Conservation (phyloP, 1,284 basidiomycete genomes). For the Ceratobasidium theobromae region DNA sequence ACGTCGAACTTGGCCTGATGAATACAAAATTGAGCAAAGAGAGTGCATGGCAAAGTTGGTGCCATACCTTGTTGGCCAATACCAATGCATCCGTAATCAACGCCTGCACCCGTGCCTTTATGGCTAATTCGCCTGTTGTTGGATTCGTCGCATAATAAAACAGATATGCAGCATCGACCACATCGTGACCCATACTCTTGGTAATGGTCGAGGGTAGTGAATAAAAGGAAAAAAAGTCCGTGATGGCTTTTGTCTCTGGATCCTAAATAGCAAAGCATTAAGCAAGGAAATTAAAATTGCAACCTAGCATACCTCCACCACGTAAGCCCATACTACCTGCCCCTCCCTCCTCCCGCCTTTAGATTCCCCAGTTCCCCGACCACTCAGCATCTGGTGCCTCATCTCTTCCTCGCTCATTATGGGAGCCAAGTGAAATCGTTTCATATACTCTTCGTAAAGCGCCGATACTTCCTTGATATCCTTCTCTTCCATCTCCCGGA, state of each 20-base stretch:
- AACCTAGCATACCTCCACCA: constrained; percentile 74
- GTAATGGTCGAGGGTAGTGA: constrained; percentile 92
- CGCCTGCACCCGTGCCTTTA: constrained; percentile 71
- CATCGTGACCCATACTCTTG: constrained; percentile 58
- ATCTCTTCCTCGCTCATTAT: constrained; percentile 80
- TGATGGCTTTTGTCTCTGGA: constrained; percentile 77
- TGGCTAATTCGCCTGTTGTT: constrained; percentile 58
- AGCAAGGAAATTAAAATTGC: constrained; percentile 3
- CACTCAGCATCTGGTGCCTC: constrained; percentile 85
- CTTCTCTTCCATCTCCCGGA: constrained; percentile 84
- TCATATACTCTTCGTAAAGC: constrained; percentile 81
- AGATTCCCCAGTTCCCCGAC: constrained; percentile 65
- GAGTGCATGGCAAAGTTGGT: constrained; percentile 19
- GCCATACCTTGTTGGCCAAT: constrained; percentile 60
- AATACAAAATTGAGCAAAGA: background rate
- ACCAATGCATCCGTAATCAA: constrained; percentile 79
- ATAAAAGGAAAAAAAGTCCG: constrained; percentile 97
- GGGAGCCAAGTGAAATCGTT: constrained; percentile 83
- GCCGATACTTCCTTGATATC: constrained; percentile 76
- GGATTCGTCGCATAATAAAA: constrained; percentile 84
- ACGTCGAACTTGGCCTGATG: constrained; percentile 84
- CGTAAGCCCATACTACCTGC: constrained; percentile 96
- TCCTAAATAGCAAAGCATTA: constrained; percentile 54
- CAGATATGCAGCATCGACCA: constrained; percentile 88
- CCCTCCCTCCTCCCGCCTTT: constrained; percentile 58